Evolutionary conservation across 495 filamentous ascomycete species (phyloP).

Genomic region (Emericellopsis terricola): DNA sequence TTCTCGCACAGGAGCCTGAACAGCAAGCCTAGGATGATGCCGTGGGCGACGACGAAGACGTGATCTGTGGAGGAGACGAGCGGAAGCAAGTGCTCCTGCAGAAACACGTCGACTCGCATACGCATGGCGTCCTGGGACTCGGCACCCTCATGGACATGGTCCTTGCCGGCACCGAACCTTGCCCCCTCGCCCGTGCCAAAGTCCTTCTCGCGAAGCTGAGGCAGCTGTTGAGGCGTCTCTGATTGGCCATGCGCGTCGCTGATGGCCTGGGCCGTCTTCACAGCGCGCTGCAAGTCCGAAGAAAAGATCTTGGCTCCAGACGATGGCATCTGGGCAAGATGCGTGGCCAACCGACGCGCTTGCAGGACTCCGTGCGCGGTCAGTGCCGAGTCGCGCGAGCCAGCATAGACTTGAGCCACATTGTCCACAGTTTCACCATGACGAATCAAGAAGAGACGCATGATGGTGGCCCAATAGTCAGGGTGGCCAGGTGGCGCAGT

Average conservation of each 20-base stretch:
- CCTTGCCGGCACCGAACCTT: conserved; percentile 16
- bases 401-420: conserved; percentile 58
- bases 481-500: not conserved
- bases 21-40: conserved; percentile 53
- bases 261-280: conserved; percentile 49
- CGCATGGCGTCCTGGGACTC: conserved; percentile 51
- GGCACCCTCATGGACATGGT: conserved; percentile 7
- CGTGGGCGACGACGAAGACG: conserved; percentile 61
- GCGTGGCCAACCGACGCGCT: conserved; percentile 40
- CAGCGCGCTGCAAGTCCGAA: conserved; percentile 61
- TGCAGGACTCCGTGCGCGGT: conserved; percentile 73
- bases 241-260: not conserved
- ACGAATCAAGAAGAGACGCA: conserved; percentile 64
- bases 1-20: conserved; percentile 38
- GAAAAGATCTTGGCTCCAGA: conserved; percentile 49
- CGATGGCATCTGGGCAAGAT: conserved; percentile 30
- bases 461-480: conserved; percentile 8
- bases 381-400: conserved; percentile 56
- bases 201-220: conserved; percentile 50
- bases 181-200: conserved; percentile 54
- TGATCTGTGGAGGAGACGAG: conserved; percentile 19
- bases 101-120: conserved; percentile 39
- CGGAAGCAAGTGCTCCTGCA: conserved; percentile 40
- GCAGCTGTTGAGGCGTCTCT: conserved; percentile 22
- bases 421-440: conserved; percentile 86